Evolutionary conservation across 2,329 filamentous ascomycete genomes (phyloP).

Genomic region (Ceratocystis variospora): DNA sequence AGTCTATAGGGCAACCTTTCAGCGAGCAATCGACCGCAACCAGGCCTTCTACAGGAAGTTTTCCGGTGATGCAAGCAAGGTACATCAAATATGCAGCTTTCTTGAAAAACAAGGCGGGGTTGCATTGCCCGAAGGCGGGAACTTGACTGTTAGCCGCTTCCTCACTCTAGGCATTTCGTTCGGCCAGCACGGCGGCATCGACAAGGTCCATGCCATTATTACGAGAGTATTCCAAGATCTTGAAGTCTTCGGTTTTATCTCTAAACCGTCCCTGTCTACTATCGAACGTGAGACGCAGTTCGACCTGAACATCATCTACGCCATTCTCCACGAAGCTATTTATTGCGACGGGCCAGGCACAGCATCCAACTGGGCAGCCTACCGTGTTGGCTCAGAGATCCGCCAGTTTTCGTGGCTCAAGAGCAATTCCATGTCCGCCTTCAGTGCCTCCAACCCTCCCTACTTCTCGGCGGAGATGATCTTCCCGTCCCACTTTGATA

Average conservation of each 20-base stretch:
- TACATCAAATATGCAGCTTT: conserved; percentile 52
- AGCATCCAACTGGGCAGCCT: conserved; percentile 62
- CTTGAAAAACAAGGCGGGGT: conserved; percentile 41
- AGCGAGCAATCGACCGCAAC: conserved; percentile 58
- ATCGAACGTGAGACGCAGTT: conserved; percentile 56
- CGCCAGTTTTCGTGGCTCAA: conserved; percentile 40
- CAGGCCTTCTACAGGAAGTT: conserved; percentile 70
- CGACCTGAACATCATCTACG: conserved; percentile 70
- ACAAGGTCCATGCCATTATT: conserved; percentile 60
- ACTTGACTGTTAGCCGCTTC: conserved; percentile 58
- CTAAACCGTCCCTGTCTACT: conserved; percentile 51
- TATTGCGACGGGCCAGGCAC: conserved; percentile 58
- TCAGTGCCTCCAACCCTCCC: conserved; percentile 37
- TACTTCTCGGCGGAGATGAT: conserved; percentile 91
- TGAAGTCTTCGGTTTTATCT: conserved; percentile 61
- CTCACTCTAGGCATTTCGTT: conserved; percentile 66
- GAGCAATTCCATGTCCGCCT: conserved; percentile 23
- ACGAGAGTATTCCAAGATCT: conserved; percentile 59
- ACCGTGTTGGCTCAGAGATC: conserved; percentile 42
- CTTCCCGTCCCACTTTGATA: conserved; percentile 71
- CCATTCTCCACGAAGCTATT: conserved; percentile 72
- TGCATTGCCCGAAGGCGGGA: conserved; percentile 56
- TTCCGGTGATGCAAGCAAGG: conserved; percentile 58
- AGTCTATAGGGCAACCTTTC: conserved; percentile 58
- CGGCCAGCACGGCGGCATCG: conserved; percentile 65